A percentile compares a stretch with the other conserved stretches of the same genome.
These are phyloP conservation scores for Vigna hirtella DNA, from an alignment of 306 rosid species.

Conservation along the genomic window DNA sequence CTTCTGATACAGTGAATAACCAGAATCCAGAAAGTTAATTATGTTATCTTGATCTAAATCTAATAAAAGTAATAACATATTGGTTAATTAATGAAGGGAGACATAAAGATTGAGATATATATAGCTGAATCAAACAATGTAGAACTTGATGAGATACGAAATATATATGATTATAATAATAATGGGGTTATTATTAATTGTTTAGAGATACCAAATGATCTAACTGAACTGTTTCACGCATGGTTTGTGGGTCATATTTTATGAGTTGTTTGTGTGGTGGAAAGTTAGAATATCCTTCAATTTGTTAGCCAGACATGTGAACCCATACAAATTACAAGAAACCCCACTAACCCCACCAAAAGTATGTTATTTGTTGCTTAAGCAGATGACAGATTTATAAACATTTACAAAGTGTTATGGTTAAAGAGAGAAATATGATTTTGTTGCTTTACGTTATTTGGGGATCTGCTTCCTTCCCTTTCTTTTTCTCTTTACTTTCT, in stretches of 20 bases:
- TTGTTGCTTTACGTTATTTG: slow-evolving; percentile 50
- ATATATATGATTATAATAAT: slow-evolving; percentile 34
- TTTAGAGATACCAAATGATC: slow-evolving; percentile 59
- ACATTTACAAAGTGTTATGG: slow-evolving; percentile 23
- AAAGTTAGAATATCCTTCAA: slow-evolving; percentile 71
- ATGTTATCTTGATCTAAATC: slow-evolving; percentile 23
- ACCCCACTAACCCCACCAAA: slow-evolving; percentile 56
- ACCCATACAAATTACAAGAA: slow-evolving; percentile 72
- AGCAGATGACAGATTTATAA: slow-evolving; percentile 48
- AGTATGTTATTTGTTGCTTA: slow-evolving; percentile 54
- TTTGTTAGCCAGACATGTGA: slow-evolving; percentile 76
- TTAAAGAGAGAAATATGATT: slow-evolving; percentile 42
- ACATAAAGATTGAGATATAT: slow-evolving; percentile 35
- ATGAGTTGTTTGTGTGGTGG: slow-evolving; percentile 84
- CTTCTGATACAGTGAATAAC: slow-evolving; percentile 6
- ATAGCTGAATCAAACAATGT: slow-evolving; percentile 27
- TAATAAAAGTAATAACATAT: slow-evolving; percentile 12
- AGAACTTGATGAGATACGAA: slow-evolving; percentile 10
- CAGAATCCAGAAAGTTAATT: slow-evolving; percentile 1
- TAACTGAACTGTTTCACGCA: slow-evolving; percentile 78
- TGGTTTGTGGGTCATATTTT: slow-evolving; percentile 90
- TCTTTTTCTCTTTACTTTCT: neutral
- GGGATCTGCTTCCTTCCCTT: slow-evolving; percentile 47
- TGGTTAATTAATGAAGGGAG: slow-evolving; percentile 39
- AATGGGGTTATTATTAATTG: slow-evolving; percentile 34